Conservation (phyloP, 345 rosid species). For the Salix suchowensis region DNA sequence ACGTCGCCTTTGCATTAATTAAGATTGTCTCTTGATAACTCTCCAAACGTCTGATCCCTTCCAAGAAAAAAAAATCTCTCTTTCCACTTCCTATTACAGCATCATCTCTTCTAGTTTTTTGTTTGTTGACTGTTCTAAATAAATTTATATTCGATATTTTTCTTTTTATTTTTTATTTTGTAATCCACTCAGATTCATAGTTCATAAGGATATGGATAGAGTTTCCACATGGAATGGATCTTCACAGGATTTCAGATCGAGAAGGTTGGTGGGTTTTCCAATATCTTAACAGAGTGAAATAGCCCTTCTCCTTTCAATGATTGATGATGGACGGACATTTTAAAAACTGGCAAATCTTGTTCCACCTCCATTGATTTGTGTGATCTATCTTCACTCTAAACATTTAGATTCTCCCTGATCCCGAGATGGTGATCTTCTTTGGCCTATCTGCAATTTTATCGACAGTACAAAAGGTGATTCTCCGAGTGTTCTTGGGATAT, state of each 20-base stretch:
- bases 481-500: background rate
- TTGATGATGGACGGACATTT: constrained; percentile 15
- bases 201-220: background rate
- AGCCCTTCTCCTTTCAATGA: constrained; percentile 13
- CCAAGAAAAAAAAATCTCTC: background rate
- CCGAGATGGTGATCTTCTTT: background rate
- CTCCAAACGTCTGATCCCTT: background rate
- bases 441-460: background rate
- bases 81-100: too few species aligned
- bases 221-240: constrained; percentile 5
- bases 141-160: too few species aligned
- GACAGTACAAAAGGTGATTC: background rate
- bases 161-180: too few species aligned
- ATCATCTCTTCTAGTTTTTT: too few species aligned
- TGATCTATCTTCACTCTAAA: background rate
- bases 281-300: background rate
- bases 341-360: background rate
- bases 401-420: background rate
- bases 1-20: background rate
- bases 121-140: too few species aligned
- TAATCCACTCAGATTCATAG: background rate
- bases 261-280: background rate
- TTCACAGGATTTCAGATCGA: background rate
- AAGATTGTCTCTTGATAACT: background rate
- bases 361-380: background rate